Conservation (phyloP, 768 basidiomycete species). For the Rhodotorula paludigena region DNA sequence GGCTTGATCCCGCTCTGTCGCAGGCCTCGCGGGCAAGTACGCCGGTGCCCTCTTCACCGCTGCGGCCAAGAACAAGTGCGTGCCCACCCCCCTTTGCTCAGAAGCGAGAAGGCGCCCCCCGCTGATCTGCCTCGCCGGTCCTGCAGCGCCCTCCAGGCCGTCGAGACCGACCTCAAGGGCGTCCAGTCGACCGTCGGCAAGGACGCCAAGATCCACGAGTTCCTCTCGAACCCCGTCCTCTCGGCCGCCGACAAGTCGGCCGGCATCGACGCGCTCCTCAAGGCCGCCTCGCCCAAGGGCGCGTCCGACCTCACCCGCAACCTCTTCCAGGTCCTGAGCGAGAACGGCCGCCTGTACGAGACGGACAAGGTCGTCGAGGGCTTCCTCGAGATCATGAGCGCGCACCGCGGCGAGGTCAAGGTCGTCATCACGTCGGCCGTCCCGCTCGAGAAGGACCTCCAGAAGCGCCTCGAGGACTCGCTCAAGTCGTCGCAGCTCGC, state of each 20-base stretch:
- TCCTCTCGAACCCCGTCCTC: constrained; percentile 87
- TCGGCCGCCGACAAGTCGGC: constrained; percentile 67
- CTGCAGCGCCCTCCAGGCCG: constrained; percentile 75
- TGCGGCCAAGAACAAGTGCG: constrained; percentile 38
- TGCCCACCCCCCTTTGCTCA: not conserved
- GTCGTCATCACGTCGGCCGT: constrained; percentile 68
- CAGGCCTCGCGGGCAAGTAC: constrained; percentile 46
- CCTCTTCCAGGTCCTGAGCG: constrained; percentile 78
- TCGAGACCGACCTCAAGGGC: constrained; percentile 72
- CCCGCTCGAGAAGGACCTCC: constrained; percentile 69
- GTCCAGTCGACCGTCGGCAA: constrained; percentile 63
- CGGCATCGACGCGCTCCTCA: constrained; percentile 64
- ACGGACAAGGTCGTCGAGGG: constrained; percentile 80
- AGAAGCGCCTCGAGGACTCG: constrained; percentile 71
- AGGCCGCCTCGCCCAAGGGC: constrained; percentile 52
- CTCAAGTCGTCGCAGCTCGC: constrained; percentile 82
- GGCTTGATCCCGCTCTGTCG: too few relatives aligned
- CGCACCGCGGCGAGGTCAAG: constrained; percentile 87
- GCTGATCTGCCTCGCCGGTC: not conserved
- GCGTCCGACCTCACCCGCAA: constrained; percentile 65
- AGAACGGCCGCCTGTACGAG: constrained; percentile 86
- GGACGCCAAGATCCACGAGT: constrained; percentile 61
- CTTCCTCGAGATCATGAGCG: constrained; percentile 80
- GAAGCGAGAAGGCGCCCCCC: not conserved
- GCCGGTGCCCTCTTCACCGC: constrained; percentile 45